phyloP scores from a whole-genome alignment of 2,329 filamentous ascomycete species.

The Calycina marina region DNA sequence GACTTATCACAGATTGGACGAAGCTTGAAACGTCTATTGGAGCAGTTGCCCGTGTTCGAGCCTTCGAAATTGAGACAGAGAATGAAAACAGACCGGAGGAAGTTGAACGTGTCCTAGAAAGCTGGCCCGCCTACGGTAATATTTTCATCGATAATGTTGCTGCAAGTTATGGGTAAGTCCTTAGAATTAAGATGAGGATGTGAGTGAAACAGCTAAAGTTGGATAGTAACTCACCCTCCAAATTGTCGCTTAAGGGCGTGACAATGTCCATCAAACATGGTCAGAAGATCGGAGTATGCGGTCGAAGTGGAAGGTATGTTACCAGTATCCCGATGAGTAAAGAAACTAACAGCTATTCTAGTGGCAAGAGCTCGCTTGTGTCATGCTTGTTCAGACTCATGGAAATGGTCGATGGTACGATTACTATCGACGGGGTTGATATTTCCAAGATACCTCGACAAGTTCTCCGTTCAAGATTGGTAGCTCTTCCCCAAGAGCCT shows the following conservation, averaged over 20 bases:
- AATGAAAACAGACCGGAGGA: slow-evolving; percentile 8
- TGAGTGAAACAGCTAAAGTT: background rate
- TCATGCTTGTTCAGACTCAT: slow-evolving; percentile 33
- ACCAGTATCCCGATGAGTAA: background rate
- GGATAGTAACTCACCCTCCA: slow-evolving; percentile 8
- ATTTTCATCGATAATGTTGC: background rate
- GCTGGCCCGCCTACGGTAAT: background rate
- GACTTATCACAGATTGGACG: slow-evolving; percentile 15
- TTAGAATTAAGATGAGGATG: background rate
- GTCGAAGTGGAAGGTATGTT: slow-evolving; percentile 22
- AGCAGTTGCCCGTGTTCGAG: slow-evolving; percentile 13
- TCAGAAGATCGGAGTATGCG: slow-evolving; percentile 34
- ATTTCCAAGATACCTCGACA: slow-evolving; percentile 27
- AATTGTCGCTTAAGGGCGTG: slow-evolving; percentile 5
- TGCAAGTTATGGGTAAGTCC: slow-evolving; percentile 2
- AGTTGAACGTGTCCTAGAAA: background rate
- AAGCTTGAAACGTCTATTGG: slow-evolving; percentile 17
- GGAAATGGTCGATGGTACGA: slow-evolving; percentile 26
- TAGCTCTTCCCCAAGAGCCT: slow-evolving; percentile 30
- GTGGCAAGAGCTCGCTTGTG: slow-evolving; percentile 29
- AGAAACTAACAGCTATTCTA: slow-evolving; percentile 14
- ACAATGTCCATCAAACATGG: slow-evolving; percentile 34
- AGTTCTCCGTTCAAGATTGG: slow-evolving; percentile 26
- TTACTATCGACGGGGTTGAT: slow-evolving; percentile 32
- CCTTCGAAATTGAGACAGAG: slow-evolving; percentile 8